Base-by-base conservation (phyloP, 306 rosid species). In the Erythrophleum fordii region DNA sequence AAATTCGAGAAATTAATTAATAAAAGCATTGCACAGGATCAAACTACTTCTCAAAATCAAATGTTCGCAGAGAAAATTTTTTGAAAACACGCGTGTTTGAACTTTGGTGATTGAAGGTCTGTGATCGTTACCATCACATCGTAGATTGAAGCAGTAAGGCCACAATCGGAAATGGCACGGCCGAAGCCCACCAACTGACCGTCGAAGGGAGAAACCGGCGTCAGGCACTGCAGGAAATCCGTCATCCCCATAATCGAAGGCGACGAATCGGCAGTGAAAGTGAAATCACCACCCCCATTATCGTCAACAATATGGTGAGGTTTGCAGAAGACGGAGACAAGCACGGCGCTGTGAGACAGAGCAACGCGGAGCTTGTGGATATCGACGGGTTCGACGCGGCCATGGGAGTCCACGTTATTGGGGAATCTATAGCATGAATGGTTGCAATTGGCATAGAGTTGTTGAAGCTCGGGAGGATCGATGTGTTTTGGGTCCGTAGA, bases 101-200 rank as follows among this genome's bases (percentile, higher is more conserved):
- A 46, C 5, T 46, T 14, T 5, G 52, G 10, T 44, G 6, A 74
- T 56, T 41, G 17, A 8, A 58, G 5, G 37, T 74, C 16, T 14
- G 14, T 61, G 34, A 69, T 44, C 42, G 71, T 81, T 91, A 91
- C 98, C 98, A 89, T 87, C 20, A 93, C 91, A 75, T 93, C 98
- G 59, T 93, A 85, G 37, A 93, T 91, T 18, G 97, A 86, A 69
- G 95, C 98, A 5, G 98, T 91, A 79, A 91, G 87, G 28, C 93
- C 98, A 14, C 25, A 81, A 84, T 91, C 98, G 34, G 98, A 88
- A 87, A 91, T 85, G 53, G 97, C 97, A 5, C 97, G 92, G 53
- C 97, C 97, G 80, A 93, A 93, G 9, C 97, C 98, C 1, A 93
- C 92, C 87, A 93, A 56, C 12, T 87, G 88, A 71, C 89, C 88